Evolutionary conservation across 2,329 filamentous ascomycete species (phyloP).

Genomic region (Sordariomycetes sp.): DNA sequence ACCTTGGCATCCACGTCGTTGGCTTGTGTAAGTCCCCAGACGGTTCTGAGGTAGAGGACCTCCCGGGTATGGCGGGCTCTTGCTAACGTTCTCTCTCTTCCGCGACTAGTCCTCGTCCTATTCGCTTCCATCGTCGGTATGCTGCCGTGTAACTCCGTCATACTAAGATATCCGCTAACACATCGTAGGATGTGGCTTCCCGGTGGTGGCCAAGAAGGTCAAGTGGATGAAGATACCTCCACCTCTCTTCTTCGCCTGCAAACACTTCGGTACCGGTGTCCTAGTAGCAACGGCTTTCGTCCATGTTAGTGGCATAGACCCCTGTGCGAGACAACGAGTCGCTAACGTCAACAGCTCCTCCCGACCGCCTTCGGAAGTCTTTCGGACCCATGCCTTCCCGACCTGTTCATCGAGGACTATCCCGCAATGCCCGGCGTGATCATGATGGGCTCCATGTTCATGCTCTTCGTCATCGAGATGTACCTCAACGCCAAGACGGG

Average conservation of each 20-base stretch:
- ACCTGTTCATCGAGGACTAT: slow-evolving; percentile 48
- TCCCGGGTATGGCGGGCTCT: background rate
- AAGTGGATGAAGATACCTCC: slow-evolving; percentile 46
- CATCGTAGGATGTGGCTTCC: slow-evolving; percentile 33
- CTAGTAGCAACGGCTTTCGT: slow-evolving; percentile 65
- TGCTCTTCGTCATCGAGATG: slow-evolving; percentile 52
- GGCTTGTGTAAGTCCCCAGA: slow-evolving; percentile 26
- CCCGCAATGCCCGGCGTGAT: slow-evolving; percentile 53
- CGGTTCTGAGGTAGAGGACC: background rate
- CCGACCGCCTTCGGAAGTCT: slow-evolving; percentile 48
- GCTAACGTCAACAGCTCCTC: slow-evolving; percentile 28
- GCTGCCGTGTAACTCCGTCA: background rate
- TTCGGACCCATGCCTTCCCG: slow-evolving; percentile 43
- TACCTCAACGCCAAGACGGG: slow-evolving; percentile 49
- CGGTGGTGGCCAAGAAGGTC: slow-evolving; percentile 43
- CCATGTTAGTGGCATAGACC: slow-evolving; percentile 34
- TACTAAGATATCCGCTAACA: slow-evolving; percentile 7
- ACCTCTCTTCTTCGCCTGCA: slow-evolving; percentile 49
- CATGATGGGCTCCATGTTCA: slow-evolving; percentile 53
- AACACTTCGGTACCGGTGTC: slow-evolving; percentile 61
- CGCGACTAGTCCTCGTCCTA: slow-evolving; percentile 25
- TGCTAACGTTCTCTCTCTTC: slow-evolving; percentile 5
- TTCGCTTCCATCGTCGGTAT: slow-evolving; percentile 25
- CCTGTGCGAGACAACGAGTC: background rate
- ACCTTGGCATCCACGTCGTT: slow-evolving; percentile 27